Base-by-base conservation (phyloP, 1,284 basidiomycete species). In the Papiliotrema fonsecae region DNA sequence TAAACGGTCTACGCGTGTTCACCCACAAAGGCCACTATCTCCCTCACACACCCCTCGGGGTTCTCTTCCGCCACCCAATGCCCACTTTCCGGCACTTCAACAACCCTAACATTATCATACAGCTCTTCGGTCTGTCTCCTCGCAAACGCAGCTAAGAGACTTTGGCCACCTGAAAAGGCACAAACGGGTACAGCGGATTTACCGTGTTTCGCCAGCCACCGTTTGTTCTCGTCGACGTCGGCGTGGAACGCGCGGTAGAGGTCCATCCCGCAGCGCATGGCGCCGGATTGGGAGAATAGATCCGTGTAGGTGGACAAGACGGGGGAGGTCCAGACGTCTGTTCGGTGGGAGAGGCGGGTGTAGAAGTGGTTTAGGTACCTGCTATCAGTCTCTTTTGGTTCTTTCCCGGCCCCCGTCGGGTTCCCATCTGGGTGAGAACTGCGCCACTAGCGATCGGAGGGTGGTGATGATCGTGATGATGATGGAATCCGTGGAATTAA, bases 1-100 rank as follows among this genome's bases (percentile, higher is more conserved):
- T n/a, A n/a, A n/a, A n/a, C n/a, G n/a, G 30, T 35, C 37, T 39
- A 22, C 40, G 40, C 13, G n/a, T 50, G 35, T 27, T 41, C 21
- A 6, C 19, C 27, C 22, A 60, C 51, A 42, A 55, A 56, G 4
- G 18, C 31, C 22, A 27, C 38, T 31, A 54, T 47, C 27, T 45
- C 51, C 18, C 51, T 25, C 1, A 57, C 35, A 19, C 52, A 59
- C 4, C 45, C 59, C 34, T 57, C 52, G 2, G 62, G 55, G 31
- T 59, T 61, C 52, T 64, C 60, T 40, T 60, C 58, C 25, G 54
- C 47, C 3, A 59, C 47, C 56, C 59, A 64, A 42, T 64, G 62
- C n/a, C 47, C 44, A 28, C 47, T 44, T 13, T 51, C 32, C 24
- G 44, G 41, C 4, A 64, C 49, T 9, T 44, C 34, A n/a, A 38